Conservation (phyloP, 805 yeast species). For the Suhomyces sp. region DNA sequence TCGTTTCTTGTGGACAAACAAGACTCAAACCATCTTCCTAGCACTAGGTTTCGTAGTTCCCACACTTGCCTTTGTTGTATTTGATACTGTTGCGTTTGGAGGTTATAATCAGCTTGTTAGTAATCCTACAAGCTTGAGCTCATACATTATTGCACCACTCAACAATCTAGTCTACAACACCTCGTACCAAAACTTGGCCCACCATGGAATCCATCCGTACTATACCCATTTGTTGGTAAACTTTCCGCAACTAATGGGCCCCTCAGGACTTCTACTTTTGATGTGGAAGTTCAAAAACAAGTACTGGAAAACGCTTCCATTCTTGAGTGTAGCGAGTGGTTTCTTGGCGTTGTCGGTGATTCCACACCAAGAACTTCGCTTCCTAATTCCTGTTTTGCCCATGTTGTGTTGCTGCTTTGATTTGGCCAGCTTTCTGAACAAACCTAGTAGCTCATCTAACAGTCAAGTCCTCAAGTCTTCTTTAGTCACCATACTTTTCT, state of each 20-base stretch:
- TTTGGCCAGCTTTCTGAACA: slow-evolving; percentile 27
- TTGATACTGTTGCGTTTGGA: slow-evolving; percentile 54
- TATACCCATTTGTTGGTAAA: slow-evolving; percentile 74
- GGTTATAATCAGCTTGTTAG: slow-evolving; percentile 2
- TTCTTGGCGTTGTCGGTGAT: slow-evolving; percentile 58
- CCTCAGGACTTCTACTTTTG: slow-evolving; percentile 51
- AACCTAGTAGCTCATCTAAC: not conserved
- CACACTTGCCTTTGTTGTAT: slow-evolving; percentile 35
- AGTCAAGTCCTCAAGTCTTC: slow-evolving; percentile 2
- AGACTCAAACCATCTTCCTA: slow-evolving; percentile 25
- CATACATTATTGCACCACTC: slow-evolving; percentile 63
- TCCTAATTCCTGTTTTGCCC: slow-evolving; percentile 77
- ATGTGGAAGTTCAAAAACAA: slow-evolving; percentile 32
- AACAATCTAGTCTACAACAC: slow-evolving; percentile 77
- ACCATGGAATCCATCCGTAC: slow-evolving; percentile 81
- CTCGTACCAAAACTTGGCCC: slow-evolving; percentile 52
- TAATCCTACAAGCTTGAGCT: slow-evolving; percentile 13
- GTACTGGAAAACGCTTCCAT: slow-evolving; percentile 52
- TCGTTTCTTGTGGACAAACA: slow-evolving; percentile 39
- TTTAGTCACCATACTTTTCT: slow-evolving; percentile 22
- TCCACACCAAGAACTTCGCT: slow-evolving; percentile 94
- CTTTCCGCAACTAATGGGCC: slow-evolving; percentile 81
- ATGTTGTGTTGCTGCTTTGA: slow-evolving; percentile 58
- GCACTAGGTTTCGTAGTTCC: slow-evolving; percentile 32
- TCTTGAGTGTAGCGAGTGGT: slow-evolving; percentile 62